These are phyloP conservation scores for Lactarius psammicola DNA, from an alignment of 768 basidiomycete genomes.

Conservation along the genomic window DNA sequence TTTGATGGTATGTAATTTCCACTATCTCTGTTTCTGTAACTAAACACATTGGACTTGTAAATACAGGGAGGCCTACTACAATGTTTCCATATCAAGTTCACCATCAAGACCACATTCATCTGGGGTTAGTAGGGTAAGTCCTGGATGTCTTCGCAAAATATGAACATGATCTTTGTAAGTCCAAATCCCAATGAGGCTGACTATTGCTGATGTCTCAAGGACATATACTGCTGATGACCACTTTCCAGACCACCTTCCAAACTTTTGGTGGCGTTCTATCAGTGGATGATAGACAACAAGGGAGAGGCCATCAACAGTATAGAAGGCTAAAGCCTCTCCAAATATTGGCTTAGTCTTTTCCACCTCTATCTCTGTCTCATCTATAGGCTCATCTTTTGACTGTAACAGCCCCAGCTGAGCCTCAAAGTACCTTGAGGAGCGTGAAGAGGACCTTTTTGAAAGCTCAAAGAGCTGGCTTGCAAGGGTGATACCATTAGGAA, in stretches of 20 bases:
- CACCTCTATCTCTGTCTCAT: not conserved
- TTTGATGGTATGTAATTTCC: no score
- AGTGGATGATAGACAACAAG: not conserved
- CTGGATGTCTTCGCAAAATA: no score
- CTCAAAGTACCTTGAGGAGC: not conserved
- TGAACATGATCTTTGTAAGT: not conserved
- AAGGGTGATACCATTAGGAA: not conserved
- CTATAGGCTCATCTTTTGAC: not conserved
- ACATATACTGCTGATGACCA: not conserved
- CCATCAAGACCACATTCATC: no score
- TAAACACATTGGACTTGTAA: no score
- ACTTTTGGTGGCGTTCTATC: not conserved
- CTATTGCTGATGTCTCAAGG: not conserved
- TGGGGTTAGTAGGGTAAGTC: no score
- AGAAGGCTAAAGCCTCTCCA: not conserved
- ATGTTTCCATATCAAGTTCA: no score
- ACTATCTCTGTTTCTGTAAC: no score
- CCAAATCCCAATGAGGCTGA: not conserved
- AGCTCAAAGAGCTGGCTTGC: no score
- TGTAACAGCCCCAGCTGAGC: not conserved
- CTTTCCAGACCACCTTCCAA: not conserved
- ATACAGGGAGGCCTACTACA: no score
- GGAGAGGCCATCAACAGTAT: not conserved
- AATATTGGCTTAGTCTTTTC: not conserved
- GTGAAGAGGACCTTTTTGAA: not conserved